Base-by-base conservation (phyloP, 208 protist species). In the Trypanosomatidae sp. region DNA sequence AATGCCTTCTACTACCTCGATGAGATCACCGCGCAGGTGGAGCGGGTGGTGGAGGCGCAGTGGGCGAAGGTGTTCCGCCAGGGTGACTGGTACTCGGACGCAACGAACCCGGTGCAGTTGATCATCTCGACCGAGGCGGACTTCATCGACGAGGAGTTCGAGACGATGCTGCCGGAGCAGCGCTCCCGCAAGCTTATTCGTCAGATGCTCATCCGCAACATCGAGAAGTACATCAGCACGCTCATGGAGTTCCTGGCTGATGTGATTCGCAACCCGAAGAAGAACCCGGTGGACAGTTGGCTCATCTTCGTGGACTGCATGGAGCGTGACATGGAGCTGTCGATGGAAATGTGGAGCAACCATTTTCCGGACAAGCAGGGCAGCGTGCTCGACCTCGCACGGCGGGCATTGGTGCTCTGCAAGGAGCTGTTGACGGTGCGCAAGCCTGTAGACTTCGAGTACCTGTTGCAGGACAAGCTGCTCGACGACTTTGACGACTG, bases 401-500 rank as follows among this genome's bases (percentile, higher is more conserved):
- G 79, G 28, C 76, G 85, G 2, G 88, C 89, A 28, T 52, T 97
- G 30, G 82, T 90, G 62, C 41, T 93, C 15, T 56, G 84, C 30
- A 88, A 83, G 70, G 75, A 73, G 60, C 86, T 97, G 70, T 77
- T 94, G n/a, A 68, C 77, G 15, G 84, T 92, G 25, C 79, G 78
- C 47, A 95, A 93, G 58, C 74, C 79, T 0, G 89, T 91, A 0
- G 90, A 95, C 69, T 90, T 97, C 56, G 79, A 83, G 25, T 95
- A 89, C 66, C 75, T 94, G 22, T 59, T 97, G 13, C 86, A 92
- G 64, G 79, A 91, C 50, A 81, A 83, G 36, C 74, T 97, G 39
- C 77, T 97, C 15, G 89, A 94, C 56, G 82, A 91, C 77, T 97
- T 95, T 77, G 92, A 88, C 33, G 92, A 97, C 76, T 93, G 84